phyloP scores from a whole-genome alignment of 371 early-diverging fungal species.

The Apophysomyces sp. region DNA sequence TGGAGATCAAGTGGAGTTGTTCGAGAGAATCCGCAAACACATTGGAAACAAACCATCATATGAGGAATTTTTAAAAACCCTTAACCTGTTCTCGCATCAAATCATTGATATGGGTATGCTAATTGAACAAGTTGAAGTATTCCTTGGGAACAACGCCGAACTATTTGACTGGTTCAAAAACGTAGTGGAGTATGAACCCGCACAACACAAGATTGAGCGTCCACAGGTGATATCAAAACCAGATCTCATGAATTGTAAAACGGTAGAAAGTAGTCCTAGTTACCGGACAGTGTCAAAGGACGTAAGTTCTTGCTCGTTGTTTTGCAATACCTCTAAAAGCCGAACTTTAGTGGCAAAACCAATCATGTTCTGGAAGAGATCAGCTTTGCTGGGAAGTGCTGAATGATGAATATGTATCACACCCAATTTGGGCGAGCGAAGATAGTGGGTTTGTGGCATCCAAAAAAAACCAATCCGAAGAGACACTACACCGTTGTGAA shows the following conservation, averaged over 20 bases:
- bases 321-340: constrained; percentile 7
- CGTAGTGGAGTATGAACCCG: constrained; percentile 90
- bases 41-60: constrained; percentile 87
- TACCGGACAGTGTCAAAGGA: constrained; percentile 72
- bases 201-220: constrained; percentile 46
- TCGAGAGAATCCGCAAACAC: constrained; percentile 88
- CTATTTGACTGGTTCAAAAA: constrained; percentile 93
- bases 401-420: constrained; percentile 94
- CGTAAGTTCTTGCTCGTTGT: constrained; percentile 47
- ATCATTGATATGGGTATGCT: constrained; percentile 82
- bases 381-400: constrained; percentile 90
- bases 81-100: constrained; percentile 96
- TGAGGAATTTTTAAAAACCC: constrained; percentile 95
- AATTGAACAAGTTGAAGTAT: constrained; percentile 84
- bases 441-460: constrained; percentile 92
- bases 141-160: constrained; percentile 74
- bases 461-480: constrained; percentile 95
- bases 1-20: constrained; percentile 86
- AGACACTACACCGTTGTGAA: constrained; percentile 94
- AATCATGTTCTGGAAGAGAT: constrained; percentile 87
- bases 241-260: constrained; percentile 57
- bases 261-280: constrained; percentile 63
- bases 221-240: constrained; percentile 49
- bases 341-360: constrained; percentile 43
- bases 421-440: constrained; percentile 95